Base-by-base conservation (phyloP, 495 filamentous ascomycete species). In the Trypethelium eluteriae region DNA sequence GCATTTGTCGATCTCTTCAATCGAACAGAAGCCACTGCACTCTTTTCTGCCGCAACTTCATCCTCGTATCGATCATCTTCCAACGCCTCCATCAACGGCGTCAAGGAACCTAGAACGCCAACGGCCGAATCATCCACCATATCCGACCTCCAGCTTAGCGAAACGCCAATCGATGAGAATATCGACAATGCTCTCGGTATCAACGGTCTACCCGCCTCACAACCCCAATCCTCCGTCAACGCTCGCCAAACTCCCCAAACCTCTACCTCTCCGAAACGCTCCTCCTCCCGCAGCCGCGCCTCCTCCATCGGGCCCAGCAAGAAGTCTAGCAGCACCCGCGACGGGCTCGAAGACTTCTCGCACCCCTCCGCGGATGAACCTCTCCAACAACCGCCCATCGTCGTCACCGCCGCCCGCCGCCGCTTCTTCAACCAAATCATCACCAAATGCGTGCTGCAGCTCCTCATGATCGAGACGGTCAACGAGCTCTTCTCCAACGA, bases 351-450 rank as follows among this genome's bases (percentile, higher is more conserved):
- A 74, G 95, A 97, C 71, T 98, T 95, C 79, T 63, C 62, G 41
- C 35, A 47, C 44, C 35, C 71, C 5, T 49, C 88, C 86, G 49
- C 91, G 90, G 11, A 69, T 64, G 18, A 83, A 84, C 67, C 84
- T 84, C 56, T 80, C 81, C 88, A 90, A 73, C 91, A 93, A 73
- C 91, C 96, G 63, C 91, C 94, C 0, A 83, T 96, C 39, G 89
- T 92, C 2, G 92, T 99, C 11, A 97, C 94, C 6, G 90, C 91
- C 2, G 91, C 93, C 1, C 87, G 95, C 36, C 86, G 95, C n/a
- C 88, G 91, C 35, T 96, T 96, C 78, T 99, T 99, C 82, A 99
- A 98, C 76, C 89, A 93, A 70, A 99, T 99, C 74, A 99, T 99
- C 77, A 96, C 91, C n/a, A 93, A 93, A 71, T 99, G 94, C 76